Evolutionary conservation across 768 basidiomycete genomes (phyloP).

Genomic region (Cantharellus cinnabarinus): DNA sequence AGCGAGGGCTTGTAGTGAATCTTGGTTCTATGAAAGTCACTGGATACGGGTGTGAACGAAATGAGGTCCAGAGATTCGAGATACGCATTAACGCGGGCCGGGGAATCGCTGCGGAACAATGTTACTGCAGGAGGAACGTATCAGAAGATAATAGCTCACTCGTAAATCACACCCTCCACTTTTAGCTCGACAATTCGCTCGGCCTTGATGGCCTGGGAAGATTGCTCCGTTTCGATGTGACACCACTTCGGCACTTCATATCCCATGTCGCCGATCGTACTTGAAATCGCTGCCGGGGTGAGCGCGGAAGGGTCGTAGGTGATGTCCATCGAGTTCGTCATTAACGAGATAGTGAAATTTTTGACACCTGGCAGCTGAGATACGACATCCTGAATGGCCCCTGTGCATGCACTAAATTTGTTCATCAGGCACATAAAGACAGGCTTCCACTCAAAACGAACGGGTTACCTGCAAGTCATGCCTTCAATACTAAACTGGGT

Average conservation of each 20-base stretch:
- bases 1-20: slow-evolving; percentile 33
- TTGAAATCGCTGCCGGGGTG: slow-evolving; percentile 14
- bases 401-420: slow-evolving; percentile 6
- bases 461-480: slow-evolving; percentile 9
- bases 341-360: slow-evolving; percentile 6
- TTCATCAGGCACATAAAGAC: not conserved
- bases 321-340: slow-evolving; percentile 9
- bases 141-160: not conserved
- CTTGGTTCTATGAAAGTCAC: slow-evolving; percentile 26
- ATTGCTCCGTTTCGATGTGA: not conserved
- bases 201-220: not conserved
- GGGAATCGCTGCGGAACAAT: slow-evolving; percentile 27
- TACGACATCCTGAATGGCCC: slow-evolving; percentile 5
- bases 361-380: slow-evolving; percentile 1
- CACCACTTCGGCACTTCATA: slow-evolving; percentile 18
- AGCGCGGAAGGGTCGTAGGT: slow-evolving; percentile 4
- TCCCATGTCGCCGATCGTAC: slow-evolving; percentile 28
- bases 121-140: not conserved
- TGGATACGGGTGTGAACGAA: slow-evolving; percentile 17
- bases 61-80: slow-evolving; percentile 1
- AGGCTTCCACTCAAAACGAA: not conserved
- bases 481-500: slow-evolving; percentile 7
- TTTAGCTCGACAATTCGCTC: slow-evolving; percentile 23
- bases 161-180: slow-evolving; percentile 28
- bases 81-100: slow-evolving; percentile 26